phyloP scores from a whole-genome alignment of 371 early-diverging fungal genomes.

The Apophysomyces sp. region DNA sequence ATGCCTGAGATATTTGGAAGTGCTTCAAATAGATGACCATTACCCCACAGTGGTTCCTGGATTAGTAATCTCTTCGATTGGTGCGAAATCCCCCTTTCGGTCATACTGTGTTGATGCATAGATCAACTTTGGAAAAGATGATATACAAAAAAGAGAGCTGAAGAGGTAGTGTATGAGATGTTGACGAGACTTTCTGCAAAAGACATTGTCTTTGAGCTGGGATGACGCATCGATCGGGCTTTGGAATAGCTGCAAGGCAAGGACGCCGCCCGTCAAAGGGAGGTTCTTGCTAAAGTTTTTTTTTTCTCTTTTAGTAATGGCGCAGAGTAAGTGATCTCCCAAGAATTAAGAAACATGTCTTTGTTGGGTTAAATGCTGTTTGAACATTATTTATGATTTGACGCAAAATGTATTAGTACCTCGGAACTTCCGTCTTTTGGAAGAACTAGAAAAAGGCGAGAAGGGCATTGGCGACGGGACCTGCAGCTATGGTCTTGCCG shows the following conservation, averaged over 20 bases:
- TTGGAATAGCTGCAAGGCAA: background rate
- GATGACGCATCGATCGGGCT: background rate
- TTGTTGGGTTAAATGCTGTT: background rate
- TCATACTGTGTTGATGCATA: too few species aligned
- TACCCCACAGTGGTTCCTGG: too few species aligned
- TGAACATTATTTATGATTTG: background rate
- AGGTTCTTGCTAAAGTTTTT: background rate
- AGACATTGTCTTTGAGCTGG: too few species aligned
- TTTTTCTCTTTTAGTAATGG: constrained; percentile 1
- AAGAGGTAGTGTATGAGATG: too few species aligned
- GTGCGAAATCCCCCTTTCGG: too few species aligned
- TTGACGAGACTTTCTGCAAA: too few species aligned
- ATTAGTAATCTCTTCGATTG: too few species aligned
- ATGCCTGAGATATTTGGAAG: too few species aligned
- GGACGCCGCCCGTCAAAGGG: background rate
- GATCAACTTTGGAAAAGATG: too few species aligned
- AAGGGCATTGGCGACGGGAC: constrained; percentile 96
- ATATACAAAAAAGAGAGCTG: too few species aligned
- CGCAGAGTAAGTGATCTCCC: background rate
- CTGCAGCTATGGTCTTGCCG: constrained; percentile 90
- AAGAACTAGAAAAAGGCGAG: constrained; percentile 97
- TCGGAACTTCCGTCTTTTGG: constrained; percentile 94
- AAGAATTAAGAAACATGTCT: background rate
- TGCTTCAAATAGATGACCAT: too few species aligned
- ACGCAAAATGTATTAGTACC: constrained; percentile 64